Evolutionary conservation across 202 grass and related monocot genomes (phyloP).

Genomic region (Schoenoplectus triqueter): DNA sequence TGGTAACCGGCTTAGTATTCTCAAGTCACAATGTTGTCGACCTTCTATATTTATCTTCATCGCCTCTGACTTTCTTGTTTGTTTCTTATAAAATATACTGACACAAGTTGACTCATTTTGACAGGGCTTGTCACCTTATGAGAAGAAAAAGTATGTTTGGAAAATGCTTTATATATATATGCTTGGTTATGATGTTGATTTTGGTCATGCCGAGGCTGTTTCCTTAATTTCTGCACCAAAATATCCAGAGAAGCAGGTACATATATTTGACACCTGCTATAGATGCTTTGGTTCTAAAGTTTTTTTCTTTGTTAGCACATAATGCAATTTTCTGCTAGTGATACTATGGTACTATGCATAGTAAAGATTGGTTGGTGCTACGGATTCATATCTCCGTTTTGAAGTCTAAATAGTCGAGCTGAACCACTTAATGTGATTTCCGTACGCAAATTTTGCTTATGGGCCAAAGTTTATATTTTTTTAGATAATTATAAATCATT

Average conservation of each 20-base stretch:
- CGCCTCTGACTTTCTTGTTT: neutral
- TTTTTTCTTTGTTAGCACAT: slow-evolving; percentile 15
- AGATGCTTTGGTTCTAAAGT: neutral
- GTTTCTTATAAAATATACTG: slow-evolving; percentile 8
- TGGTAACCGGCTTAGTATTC: neutral
- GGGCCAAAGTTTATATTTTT: too few relatives aligned
- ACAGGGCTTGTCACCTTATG: slow-evolving; percentile 90
- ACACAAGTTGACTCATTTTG: slow-evolving; percentile 43
- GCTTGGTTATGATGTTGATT: slow-evolving; percentile 99
- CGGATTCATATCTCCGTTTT: too few relatives aligned
- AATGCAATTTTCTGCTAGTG: neutral
- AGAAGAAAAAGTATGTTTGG: slow-evolving; percentile 99
- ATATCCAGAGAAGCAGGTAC: slow-evolving; percentile 94
- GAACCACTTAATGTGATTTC: too few relatives aligned
- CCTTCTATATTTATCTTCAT: slow-evolving; percentile 14
- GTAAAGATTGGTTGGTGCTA: too few relatives aligned
- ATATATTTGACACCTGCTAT: neutral
- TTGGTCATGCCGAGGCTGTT: slow-evolving; percentile 92
- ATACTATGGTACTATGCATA: too few relatives aligned
- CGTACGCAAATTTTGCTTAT: too few relatives aligned
- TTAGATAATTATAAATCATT: too few relatives aligned
- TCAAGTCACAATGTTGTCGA: slow-evolving; percentile 7
- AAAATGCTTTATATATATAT: slow-evolving; percentile 99
- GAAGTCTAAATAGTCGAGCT: too few relatives aligned
- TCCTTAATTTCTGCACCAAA: slow-evolving; percentile 99